Percentiles rank a stretch among this genome's conserved stretches.
phyloP scores from a whole-genome alignment of 257 asterid species.

The Plantago elongata region DNA sequence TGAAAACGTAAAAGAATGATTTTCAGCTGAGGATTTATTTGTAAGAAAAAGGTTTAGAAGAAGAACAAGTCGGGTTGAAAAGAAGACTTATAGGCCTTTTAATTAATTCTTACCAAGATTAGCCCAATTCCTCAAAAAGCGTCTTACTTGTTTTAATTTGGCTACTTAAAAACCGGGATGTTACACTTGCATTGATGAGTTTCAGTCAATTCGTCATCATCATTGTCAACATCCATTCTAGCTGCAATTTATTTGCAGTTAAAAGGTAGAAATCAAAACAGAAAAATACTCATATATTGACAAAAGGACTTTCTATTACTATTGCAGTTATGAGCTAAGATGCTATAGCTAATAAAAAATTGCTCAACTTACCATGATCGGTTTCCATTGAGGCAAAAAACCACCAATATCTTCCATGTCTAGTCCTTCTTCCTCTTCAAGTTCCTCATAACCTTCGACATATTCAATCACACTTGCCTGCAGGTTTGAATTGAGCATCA shows the following conservation, averaged over 20 bases:
- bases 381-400: conserved; percentile 20
- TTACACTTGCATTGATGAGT: conserved; percentile 33
- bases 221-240: conserved; percentile 38
- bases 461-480: conserved; percentile 68
- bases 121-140: no score
- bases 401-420: conserved; percentile 80
- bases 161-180: no score
- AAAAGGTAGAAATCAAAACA: not conserved
- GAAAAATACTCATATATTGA: not conserved
- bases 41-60: no score
- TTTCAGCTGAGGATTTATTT: no score
- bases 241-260: conserved; percentile 23
- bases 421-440: conserved; percentile 64
- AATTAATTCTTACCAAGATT: no score
- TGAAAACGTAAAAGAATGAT: no score
- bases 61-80: no score
- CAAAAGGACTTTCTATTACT: not conserved
- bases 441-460: conserved; percentile 92
- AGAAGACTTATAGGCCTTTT: no score
- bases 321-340: not conserved
- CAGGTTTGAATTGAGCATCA: conserved; percentile 14
- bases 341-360: not conserved
- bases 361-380: conserved; percentile 36
- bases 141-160: no score
- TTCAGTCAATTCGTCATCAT: conserved; percentile 31